Base-by-base conservation (phyloP, 345 rosid species). In the Salix koriyanagi region DNA sequence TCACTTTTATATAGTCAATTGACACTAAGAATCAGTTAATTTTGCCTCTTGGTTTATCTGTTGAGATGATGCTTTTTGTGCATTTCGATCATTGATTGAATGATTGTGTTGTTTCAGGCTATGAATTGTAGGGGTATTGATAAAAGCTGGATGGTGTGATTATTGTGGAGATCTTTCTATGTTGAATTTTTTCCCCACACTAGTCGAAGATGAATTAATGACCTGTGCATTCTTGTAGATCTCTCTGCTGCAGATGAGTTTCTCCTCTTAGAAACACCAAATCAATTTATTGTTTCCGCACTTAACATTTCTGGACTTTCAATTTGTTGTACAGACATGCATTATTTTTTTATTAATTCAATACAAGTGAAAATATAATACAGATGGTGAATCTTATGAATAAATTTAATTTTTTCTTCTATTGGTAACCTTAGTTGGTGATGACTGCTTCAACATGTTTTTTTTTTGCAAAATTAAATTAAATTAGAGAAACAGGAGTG, bases 191-290 rank as follows among this genome's bases (percentile, higher is more conserved):
- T 71, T 78, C 78, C 75, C 65, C 80, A 72, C n/a, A 67, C 73
- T 75, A 32, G 64, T 81, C 62, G 78, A 77, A 61, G 88, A 82
- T 72, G 74, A 75, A 68, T 79, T 74, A 72, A 81, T 78, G 76
- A 81, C 76, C 80, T 75, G 44, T 79, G 69, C 84, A 60, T 76
- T 79, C 81, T 81, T 89, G 83, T 87, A 83, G 82, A 72, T 81
- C 78, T 81, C 71, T 80, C 76, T 76, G 78, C 72, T 81, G 85
- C 91, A 89, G 91, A 85, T 88, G 89, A 88, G 89, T 86, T 82
- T 77, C 86, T 85, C 80, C 83, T 76, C 85, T 76, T 86, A 74
- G 89, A 86, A 78, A 70, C 83, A 86, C 85, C 80, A 83, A 82
- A 80, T 75, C 74, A 54, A 75, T 77, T 70, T 52, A 32, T 75